These are phyloP conservation scores for Leishmania turanica DNA, from an alignment of 208 protist species.

Conservation along the genomic window DNA sequence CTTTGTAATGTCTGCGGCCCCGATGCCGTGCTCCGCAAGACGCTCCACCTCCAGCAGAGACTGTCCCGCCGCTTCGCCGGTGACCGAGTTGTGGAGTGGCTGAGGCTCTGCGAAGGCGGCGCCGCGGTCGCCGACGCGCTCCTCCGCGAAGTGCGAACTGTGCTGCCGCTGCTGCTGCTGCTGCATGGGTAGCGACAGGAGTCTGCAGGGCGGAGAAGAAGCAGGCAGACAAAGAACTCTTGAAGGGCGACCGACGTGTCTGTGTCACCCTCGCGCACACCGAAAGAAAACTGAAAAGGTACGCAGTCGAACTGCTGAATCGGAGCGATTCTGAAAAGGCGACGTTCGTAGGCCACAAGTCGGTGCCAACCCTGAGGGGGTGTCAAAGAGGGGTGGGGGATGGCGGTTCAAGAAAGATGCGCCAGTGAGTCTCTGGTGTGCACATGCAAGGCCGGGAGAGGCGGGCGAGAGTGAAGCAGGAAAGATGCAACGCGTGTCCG, in stretches of 20 bases:
- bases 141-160: not conserved
- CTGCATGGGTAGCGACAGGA: not conserved
- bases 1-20: constrained; percentile 88
- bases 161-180: constrained; percentile 2
- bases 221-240: not conserved
- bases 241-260: not conserved
- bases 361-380: not conserved
- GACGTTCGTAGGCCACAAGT: too few relatives aligned
- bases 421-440: not conserved
- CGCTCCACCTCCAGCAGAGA: constrained; percentile 85
- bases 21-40: constrained; percentile 91
- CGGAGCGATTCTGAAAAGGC: not conserved
- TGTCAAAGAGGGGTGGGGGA: not conserved
- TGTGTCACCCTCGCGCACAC: not conserved
- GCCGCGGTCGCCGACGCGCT: constrained; percentile 5
- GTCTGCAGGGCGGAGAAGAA: not conserved
- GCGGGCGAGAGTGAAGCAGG: not conserved
- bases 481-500: too few relatives aligned
- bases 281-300: not conserved
- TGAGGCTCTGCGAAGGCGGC: constrained; percentile 22
- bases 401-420: not conserved
- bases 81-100: constrained; percentile 22
- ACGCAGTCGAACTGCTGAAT: not conserved
- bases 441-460: not conserved
- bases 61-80: constrained; percentile 37